Conservation (phyloP, 2,329 filamentous ascomycete genomes). For the Mollisia scopiformis region DNA sequence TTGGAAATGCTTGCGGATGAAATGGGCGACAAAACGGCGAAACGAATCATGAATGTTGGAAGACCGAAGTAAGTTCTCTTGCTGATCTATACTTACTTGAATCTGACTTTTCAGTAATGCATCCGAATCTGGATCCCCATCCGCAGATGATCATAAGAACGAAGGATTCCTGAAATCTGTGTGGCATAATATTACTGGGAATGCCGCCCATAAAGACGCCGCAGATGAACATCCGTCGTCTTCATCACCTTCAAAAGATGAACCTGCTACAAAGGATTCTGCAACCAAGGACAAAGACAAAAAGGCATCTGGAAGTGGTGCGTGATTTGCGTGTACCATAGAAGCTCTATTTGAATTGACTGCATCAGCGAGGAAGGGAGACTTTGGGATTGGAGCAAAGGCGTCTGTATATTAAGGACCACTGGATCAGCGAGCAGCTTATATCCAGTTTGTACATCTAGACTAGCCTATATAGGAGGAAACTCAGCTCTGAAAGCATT, state of each 20-base stretch:
- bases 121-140: conserved; percentile 15
- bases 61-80: conserved; percentile 50
- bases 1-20: conserved; percentile 96
- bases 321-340: conserved; percentile 16
- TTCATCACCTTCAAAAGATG: conserved; percentile 1
- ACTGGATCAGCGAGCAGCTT: background rate
- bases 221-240: background rate
- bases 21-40: conserved; percentile 89
- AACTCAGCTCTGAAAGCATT: conserved; percentile 21
- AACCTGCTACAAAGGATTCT: conserved; percentile 5
- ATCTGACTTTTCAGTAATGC: conserved; percentile 9
- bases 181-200: conserved; percentile 90
- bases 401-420: conserved; percentile 21
- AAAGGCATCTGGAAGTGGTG: conserved; percentile 18
- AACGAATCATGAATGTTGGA: conserved; percentile 85
- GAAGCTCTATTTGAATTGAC: conserved; percentile 17
- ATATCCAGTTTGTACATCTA: conserved; percentile 26
- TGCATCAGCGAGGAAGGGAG: conserved; percentile 23
- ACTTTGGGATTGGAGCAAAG: conserved; percentile 22
- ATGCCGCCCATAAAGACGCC: conserved; percentile 39
- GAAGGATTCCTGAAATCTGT: conserved; percentile 92
- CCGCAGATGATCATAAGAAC: conserved; percentile 63
- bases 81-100: conserved; percentile 4
- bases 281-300: too few relatives aligned
- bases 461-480: conserved; percentile 20